phyloP scores from a whole-genome alignment of 1,284 basidiomycete genomes.

The Sphaerobolus stellatus region DNA sequence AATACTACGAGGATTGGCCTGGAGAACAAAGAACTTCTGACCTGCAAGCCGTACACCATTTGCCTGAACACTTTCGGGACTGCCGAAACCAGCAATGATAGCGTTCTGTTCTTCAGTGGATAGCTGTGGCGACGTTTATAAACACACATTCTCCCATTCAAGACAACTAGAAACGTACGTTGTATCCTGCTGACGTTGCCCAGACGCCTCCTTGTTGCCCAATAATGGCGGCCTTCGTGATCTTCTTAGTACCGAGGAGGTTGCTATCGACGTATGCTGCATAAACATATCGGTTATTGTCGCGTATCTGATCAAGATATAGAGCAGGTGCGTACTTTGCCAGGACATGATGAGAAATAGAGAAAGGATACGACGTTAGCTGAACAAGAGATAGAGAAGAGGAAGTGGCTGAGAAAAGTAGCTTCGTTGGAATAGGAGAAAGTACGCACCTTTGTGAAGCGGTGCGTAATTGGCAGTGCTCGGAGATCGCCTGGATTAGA shows the following conservation, averaged over 20 bases:
- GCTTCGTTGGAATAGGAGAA: not conserved
- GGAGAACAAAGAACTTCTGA: conserved; percentile 80
- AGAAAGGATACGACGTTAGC: not conserved
- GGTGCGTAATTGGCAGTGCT: too few species aligned
- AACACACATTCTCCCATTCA: not conserved
- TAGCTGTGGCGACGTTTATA: conserved; percentile 49
- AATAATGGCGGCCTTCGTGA: conserved; percentile 81
- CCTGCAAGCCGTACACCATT: conserved; percentile 71
- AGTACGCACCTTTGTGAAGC: too few species aligned
- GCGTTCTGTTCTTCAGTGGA: conserved; percentile 73
- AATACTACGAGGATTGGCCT: conserved; percentile 59
- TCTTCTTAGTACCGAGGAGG: conserved; percentile 76
- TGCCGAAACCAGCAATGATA: conserved; percentile 54
- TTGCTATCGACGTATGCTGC: conserved; percentile 87
- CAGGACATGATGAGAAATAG: conserved; percentile 44
- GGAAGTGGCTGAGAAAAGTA: not conserved
- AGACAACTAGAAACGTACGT: conserved; percentile 46
- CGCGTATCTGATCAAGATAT: conserved; percentile 1
- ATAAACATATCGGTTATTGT: conserved; percentile 8
- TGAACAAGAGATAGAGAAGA: not conserved
- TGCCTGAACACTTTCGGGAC: conserved; percentile 47
- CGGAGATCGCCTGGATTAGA: too few species aligned
- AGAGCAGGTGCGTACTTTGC: conserved; percentile 39
- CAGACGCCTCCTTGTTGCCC: conserved; percentile 86
- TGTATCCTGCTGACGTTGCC: conserved; percentile 77